phyloP scores from a whole-genome alignment of 768 basidiomycete genomes.

The Collybia sp. region DNA sequence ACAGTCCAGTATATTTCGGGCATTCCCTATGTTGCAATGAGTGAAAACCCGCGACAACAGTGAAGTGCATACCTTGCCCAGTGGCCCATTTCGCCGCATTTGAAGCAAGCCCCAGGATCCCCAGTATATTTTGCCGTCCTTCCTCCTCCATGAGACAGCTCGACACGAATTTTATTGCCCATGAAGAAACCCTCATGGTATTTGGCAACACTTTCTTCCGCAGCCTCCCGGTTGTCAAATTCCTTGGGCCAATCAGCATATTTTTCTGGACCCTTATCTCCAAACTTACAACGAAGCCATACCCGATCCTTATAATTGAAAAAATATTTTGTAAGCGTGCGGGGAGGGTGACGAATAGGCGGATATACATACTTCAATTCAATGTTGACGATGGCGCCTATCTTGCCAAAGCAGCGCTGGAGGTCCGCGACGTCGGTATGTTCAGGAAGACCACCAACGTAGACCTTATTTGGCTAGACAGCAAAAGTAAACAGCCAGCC shows the following conservation, averaged over 20 bases:
- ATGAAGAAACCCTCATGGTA: conserved; percentile 89
- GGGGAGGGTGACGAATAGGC: conserved; percentile 9
- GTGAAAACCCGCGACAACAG: no score
- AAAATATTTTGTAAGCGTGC: conserved; percentile 5
- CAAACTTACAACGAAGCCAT: conserved; percentile 82
- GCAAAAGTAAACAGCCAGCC: conserved; percentile 66
- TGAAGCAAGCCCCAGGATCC: conserved; percentile 89
- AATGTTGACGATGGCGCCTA: conserved; percentile 69
- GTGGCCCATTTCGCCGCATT: conserved; percentile 80
- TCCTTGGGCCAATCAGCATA: conserved; percentile 83
- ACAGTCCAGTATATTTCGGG: conserved; percentile 53
- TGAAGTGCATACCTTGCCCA: conserved; percentile 70
- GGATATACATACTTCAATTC: conserved; percentile 70
- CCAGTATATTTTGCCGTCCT: conserved; percentile 75
- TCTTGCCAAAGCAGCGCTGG: conserved; percentile 82
- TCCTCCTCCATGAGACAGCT: conserved; percentile 80
- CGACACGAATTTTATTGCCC: conserved; percentile 90
- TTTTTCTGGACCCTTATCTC: conserved; percentile 72
- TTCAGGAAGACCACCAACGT: conserved; percentile 86
- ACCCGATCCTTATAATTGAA: conserved; percentile 57
- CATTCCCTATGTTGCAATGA: conserved; percentile 53
- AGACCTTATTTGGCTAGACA: conserved; percentile 90
- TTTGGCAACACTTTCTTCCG: conserved; percentile 83
- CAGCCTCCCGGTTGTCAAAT: conserved; percentile 77
- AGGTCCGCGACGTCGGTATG: conserved; percentile 83